Evolutionary conservation across 2,329 filamentous ascomycete genomes (phyloP).

Genomic region (Parastagonospora avenae): DNA sequence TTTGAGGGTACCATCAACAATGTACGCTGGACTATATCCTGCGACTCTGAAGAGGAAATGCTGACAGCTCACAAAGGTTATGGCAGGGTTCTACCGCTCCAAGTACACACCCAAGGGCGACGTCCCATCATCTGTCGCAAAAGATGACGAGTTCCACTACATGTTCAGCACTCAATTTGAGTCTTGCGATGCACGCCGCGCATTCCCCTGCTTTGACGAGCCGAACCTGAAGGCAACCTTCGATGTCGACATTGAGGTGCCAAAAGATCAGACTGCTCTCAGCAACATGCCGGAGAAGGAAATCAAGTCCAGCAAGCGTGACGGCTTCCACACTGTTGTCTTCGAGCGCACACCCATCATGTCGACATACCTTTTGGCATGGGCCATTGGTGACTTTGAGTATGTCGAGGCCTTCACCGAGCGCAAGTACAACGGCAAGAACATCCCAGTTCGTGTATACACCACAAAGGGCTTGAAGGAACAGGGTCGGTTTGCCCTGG

Average conservation of each 20-base stretch:
- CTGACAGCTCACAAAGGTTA: constrained; percentile 48
- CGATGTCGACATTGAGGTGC: constrained; percentile 90
- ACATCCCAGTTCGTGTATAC: constrained; percentile 91
- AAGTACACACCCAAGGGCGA: constrained; percentile 84
- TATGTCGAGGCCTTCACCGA: constrained; percentile 91
- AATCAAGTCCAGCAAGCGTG: constrained; percentile 72
- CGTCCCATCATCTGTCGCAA: constrained; percentile 77
- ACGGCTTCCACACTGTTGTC: constrained; percentile 75
- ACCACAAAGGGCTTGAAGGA: constrained; percentile 93
- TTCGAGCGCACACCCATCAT: constrained; percentile 92
- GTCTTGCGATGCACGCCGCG: constrained; percentile 89
- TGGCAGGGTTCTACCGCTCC: constrained; percentile 92
- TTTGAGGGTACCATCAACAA: constrained; percentile 87
- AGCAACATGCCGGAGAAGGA: constrained; percentile 95
- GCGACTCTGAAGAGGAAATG: not conserved
- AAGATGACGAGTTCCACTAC: constrained; percentile 67
- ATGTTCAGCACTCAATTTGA: constrained; percentile 97
- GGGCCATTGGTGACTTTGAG: constrained; percentile 96
- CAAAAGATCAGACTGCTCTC: constrained; percentile 82
- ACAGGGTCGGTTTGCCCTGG: constrained; percentile 85
- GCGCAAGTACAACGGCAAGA: constrained; percentile 88
- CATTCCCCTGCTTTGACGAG: constrained; percentile 98
- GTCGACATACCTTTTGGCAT: constrained; percentile 95
- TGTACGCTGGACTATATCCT: constrained; percentile 45
- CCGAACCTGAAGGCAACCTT: constrained; percentile 96